Conservation (phyloP, 140 eudicot species). For the Cichorium intybus region DNA sequence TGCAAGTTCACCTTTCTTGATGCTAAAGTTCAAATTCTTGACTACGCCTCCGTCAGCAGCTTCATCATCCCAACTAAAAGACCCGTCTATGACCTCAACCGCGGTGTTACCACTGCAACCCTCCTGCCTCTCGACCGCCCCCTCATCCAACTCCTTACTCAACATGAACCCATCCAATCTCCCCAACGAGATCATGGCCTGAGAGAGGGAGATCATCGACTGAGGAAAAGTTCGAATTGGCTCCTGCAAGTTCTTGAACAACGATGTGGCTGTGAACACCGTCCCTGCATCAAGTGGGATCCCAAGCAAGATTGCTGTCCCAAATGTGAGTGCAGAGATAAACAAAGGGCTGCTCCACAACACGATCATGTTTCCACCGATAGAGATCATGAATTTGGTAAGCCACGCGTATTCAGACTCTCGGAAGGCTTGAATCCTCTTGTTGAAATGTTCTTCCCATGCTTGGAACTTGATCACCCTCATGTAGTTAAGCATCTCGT, state of each 20-base stretch:
- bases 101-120: constrained; percentile 49
- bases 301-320: constrained; percentile 57
- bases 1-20: constrained; percentile 69
- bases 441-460: constrained; percentile 93
- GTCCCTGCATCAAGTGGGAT: constrained; percentile 70
- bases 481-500: constrained; percentile 89
- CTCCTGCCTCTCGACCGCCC: constrained; percentile 57
- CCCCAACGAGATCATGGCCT: constrained; percentile 72
- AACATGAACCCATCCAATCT: constrained; percentile 65
- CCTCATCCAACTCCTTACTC: constrained; percentile 71
- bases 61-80: constrained; percentile 89
- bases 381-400: constrained; percentile 52
- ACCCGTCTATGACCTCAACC: constrained; percentile 58
- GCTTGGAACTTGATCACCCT: constrained; percentile 91
- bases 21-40: constrained; percentile 56
- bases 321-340: constrained; percentile 69
- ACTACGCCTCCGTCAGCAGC: constrained; percentile 50
- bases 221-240: constrained; percentile 86
- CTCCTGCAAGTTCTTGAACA: constrained; percentile 80
- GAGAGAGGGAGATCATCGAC: constrained; percentile 76
- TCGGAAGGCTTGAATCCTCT: constrained; percentile 64
- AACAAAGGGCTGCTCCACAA: constrained; percentile 74
- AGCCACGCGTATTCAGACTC: constrained; percentile 69
- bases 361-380: constrained; percentile 58
- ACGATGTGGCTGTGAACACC: constrained; percentile 72